Percentiles rank a stretch among this genome's conserved stretches.
Conservation (phyloP, 2,329 filamentous ascomycete genomes). For the Neurospora crassa region DNA sequence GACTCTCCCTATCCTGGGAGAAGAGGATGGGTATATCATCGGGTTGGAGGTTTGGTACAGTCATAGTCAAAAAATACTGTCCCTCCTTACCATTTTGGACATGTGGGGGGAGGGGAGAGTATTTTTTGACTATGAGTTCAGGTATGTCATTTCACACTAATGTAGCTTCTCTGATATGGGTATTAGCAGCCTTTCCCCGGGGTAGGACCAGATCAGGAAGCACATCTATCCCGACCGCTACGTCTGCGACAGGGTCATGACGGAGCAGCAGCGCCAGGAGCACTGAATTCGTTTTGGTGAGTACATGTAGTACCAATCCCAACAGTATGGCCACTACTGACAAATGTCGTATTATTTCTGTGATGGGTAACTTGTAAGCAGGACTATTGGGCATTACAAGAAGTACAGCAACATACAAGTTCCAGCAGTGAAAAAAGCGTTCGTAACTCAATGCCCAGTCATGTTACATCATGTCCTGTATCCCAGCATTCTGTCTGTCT, state of each 20-base stretch:
- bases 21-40: background rate
- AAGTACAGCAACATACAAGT: too few relatives aligned
- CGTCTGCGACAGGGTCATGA: background rate
- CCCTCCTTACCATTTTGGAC: too few relatives aligned
- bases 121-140: too few relatives aligned
- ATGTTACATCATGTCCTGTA: too few relatives aligned
- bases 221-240: conserved; percentile 2
- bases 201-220: background rate
- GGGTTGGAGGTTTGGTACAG: conserved; percentile 3
- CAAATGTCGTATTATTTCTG: too few relatives aligned
- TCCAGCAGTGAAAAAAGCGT: too few relatives aligned
- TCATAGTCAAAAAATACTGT: too few relatives aligned
- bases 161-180: background rate
- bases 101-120: too few relatives aligned
- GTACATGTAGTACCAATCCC: background rate
- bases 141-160: background rate
- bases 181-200: background rate
- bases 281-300: background rate
- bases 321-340: background rate
- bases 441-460: too few relatives aligned
- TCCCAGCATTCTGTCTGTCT: too few relatives aligned
- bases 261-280: background rate
- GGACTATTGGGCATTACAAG: too few relatives aligned
- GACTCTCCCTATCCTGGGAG: background rate
- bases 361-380: too few relatives aligned